Percentiles rank a stretch among this genome's conserved stretches.
Conservation (phyloP, 331 rosid genomes). For the Malus hybrid region DNA sequence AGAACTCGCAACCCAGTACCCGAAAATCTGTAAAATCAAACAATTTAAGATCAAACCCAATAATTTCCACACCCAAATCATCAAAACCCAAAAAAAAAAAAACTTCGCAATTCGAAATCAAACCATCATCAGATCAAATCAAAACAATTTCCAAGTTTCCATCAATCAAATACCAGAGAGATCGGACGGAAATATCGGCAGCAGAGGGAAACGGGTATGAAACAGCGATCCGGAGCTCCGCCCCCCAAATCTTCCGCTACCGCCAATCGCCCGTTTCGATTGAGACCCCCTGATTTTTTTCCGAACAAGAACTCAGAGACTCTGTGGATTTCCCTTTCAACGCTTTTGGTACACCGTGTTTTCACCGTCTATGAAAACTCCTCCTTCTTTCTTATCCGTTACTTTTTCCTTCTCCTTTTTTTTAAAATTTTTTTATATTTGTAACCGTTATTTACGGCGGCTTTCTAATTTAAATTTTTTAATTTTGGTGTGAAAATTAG, state of each 20-base stretch:
- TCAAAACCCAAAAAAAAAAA: not conserved
- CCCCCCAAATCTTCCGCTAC: conserved; percentile 7
- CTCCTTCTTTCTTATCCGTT: conserved; percentile 1
- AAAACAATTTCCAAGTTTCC: not conserved
- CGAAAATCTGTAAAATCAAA: not conserved
- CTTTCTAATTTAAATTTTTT: not conserved
- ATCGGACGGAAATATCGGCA: conserved; percentile 1
- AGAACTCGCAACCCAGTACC: not conserved
- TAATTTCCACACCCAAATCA: not conserved
- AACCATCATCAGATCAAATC: not conserved
- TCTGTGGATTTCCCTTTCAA: not conserved
- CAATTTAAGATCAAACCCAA: not conserved
- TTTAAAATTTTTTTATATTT: too few relatives aligned
- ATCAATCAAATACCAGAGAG: conserved; percentile 6
- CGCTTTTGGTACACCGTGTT: not conserved
- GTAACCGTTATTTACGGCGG: not conserved
- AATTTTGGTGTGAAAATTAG: not conserved
- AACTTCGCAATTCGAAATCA: not conserved
- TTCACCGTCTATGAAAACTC: not conserved
- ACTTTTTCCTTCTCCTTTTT: not conserved
- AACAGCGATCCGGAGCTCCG: conserved; percentile 11
- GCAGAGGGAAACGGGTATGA: conserved; percentile 3
- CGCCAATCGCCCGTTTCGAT: not conserved
- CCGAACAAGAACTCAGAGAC: not conserved
- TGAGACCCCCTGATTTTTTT: not conserved